Percentiles rank a stretch among this genome's conserved stretches.
Evolutionary conservation across 352 stramenopile species (phyloP).

Genomic region (Phytopythium delawarense): DNA sequence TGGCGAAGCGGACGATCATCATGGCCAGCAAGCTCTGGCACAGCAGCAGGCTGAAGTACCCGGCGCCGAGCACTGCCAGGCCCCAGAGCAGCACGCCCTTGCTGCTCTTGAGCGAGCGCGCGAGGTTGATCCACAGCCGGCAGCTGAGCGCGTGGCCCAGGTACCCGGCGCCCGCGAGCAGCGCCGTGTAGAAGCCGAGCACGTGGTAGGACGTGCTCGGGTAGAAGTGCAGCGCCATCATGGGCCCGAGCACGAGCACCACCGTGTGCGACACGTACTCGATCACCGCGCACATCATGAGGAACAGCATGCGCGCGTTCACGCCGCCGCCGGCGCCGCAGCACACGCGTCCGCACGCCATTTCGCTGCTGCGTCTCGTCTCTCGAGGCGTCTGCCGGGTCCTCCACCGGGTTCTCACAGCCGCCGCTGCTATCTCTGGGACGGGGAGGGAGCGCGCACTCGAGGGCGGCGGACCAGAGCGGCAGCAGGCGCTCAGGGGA

Average conservation of each 20-base stretch:
- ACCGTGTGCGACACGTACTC: conserved; percentile 75
- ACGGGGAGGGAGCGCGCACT: not conserved
- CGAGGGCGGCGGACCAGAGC: not conserved
- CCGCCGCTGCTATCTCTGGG: not conserved
- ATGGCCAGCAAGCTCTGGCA: conserved; percentile 78
- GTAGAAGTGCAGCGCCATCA: conserved; percentile 79
- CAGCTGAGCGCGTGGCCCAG: conserved; percentile 68
- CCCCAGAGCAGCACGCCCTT: conserved; percentile 84
- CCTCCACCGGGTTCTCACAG: not conserved
- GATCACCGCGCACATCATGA: conserved; percentile 75
- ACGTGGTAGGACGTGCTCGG: conserved; percentile 65
- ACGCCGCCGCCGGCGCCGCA: conserved; percentile 41
- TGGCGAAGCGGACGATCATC: conserved; percentile 71
- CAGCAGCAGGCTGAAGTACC: conserved; percentile 70
- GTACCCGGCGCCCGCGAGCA: conserved; percentile 62
- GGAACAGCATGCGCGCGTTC: conserved; percentile 71
- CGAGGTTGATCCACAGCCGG: conserved; percentile 77
- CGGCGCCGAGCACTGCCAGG: conserved; percentile 54
- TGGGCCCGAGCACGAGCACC: conserved; percentile 60
- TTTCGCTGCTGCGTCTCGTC: not conserved
- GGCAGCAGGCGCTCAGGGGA: not conserved
- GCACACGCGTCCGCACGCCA: conserved; percentile 37
- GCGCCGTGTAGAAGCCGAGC: conserved; percentile 73
- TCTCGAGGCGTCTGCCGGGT: too few relatives aligned
- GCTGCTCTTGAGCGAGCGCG: conserved; percentile 63